Evolutionary conservation across 1,284 basidiomycete genomes (phyloP).

Genomic region (Microbotryum scabiosae): DNA sequence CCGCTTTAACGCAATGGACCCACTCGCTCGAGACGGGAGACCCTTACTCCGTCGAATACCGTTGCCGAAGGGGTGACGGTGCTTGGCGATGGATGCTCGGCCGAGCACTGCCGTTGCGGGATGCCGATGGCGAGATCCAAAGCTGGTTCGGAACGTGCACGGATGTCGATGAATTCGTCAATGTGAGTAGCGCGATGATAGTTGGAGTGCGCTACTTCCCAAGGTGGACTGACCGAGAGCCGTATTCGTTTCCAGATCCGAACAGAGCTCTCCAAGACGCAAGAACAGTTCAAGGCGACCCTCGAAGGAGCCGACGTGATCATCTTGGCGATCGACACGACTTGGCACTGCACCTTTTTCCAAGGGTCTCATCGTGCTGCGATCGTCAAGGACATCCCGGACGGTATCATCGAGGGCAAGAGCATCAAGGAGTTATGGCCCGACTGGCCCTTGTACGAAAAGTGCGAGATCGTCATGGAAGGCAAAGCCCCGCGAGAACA

Average conservation of each 20-base stretch:
- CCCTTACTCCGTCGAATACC: slow-evolving; percentile 39
- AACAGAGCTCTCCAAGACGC: slow-evolving; percentile 21
- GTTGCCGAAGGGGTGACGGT: slow-evolving; percentile 36
- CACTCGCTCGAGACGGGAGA: slow-evolving; percentile 40
- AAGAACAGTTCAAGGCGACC: slow-evolving; percentile 26
- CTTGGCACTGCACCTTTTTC: background rate
- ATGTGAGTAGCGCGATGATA: slow-evolving; percentile 1
- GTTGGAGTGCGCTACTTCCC: background rate
- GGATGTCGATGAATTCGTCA: slow-evolving; percentile 27
- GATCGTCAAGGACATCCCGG: slow-evolving; percentile 5
- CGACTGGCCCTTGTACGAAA: background rate
- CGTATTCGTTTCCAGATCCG: slow-evolving; percentile 8
- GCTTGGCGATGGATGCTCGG: slow-evolving; percentile 38
- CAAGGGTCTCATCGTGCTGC: slow-evolving; percentile 1
- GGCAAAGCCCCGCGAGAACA: too few species aligned
- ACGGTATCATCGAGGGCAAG: background rate
- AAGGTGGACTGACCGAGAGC: background rate
- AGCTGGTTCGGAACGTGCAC: slow-evolving; percentile 38
- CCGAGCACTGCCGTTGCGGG: slow-evolving; percentile 36
- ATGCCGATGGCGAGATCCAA: slow-evolving; percentile 34
- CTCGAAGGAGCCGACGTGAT: slow-evolving; percentile 19
- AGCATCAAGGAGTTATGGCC: background rate
- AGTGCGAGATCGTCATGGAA: background rate
- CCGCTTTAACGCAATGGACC: slow-evolving; percentile 35
- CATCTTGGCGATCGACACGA: background rate